These are phyloP conservation scores for Phytophthora citricola DNA, from an alignment of 352 stramenopile species.

Conservation along the genomic window DNA sequence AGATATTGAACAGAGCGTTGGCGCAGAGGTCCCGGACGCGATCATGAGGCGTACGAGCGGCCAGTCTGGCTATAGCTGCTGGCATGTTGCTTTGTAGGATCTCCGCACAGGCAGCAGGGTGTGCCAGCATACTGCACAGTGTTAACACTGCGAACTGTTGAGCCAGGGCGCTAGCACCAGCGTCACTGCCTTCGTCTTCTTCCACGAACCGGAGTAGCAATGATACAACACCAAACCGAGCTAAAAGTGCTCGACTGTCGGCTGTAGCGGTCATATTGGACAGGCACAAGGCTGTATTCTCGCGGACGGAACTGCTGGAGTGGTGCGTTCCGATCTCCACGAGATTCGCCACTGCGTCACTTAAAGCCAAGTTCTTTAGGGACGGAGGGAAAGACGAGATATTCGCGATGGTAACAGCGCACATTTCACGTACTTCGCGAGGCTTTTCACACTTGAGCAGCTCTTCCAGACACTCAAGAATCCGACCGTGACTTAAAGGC, in stretches of 20 bases:
- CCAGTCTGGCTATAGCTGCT: conserved; percentile 57
- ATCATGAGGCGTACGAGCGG: conserved; percentile 47
- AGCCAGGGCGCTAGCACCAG: conserved; percentile 39
- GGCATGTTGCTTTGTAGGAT: conserved; percentile 78
- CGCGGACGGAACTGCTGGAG: conserved; percentile 58
- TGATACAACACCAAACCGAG: conserved; percentile 70
- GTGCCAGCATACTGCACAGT: conserved; percentile 72
- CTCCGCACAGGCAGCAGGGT: conserved; percentile 59
- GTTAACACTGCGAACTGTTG: conserved; percentile 78
- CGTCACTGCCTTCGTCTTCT: conserved; percentile 37
- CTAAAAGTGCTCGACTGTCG: conserved; percentile 66
- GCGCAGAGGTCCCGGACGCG: conserved; percentile 74
- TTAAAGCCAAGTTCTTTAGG: conserved; percentile 72
- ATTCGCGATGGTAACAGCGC: conserved; percentile 77
- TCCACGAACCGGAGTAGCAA: conserved; percentile 76
- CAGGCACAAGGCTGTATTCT: conserved; percentile 78
- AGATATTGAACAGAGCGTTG: conserved; percentile 85
- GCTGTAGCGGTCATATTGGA: conserved; percentile 74
- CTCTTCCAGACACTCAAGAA: conserved; percentile 79
- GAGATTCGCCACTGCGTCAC: conserved; percentile 69
- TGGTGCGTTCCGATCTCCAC: conserved; percentile 59
- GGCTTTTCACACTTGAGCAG: conserved; percentile 76
- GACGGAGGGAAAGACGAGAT: conserved; percentile 70
- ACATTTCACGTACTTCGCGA: conserved; percentile 70
- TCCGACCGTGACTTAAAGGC: conserved; percentile 61